Base-by-base conservation (phyloP, 352 stramenopile genomes). In the Phytophthora idaei region DNA sequence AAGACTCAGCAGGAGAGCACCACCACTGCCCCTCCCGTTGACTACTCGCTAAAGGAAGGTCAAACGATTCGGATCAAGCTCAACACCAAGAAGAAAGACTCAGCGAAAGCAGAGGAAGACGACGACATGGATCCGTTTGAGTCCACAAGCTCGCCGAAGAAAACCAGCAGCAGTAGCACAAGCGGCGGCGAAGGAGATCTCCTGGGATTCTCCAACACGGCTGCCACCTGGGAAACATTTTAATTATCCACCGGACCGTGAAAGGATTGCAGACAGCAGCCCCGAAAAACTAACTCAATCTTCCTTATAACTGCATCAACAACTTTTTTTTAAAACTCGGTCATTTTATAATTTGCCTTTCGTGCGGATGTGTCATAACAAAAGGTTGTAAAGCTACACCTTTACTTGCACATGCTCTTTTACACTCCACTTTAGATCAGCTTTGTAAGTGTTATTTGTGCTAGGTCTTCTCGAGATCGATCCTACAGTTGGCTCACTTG, bases 21-120 rank as follows among this genome's bases (percentile, higher is more conserved):
- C 37, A 80, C 64, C 3, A 59, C 78, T 1, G 54, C 65, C 8
- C 54, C 73, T 17, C 68, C 80, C 12, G 93, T 96, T 45, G 90
- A 97, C 81, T 98, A 97, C 70, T 94, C 80, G 25, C 81, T 98
- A 27, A 98, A 98, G 64, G 76, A 97, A 48, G 93, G 93, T 50
- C 81, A 98, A 68, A 98, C 93, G 59, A 98, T 98, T 61, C 82
- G 78, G 4, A 95, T 98, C 70, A 90, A 89, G 56, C 83, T 92
- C 61, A 92, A 90, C 63, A 76, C 74, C 12, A 85, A 90, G 58
- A 75, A 60, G 59, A 85, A 81, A 42, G 75, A 87, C 52, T 71
- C 73, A 28, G 69, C 67, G 25, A 63, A 74, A 52, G 70, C 65
- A 1, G 73, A 82, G 27, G 68, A 77, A 29, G 64, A 80, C 42